Base-by-base conservation (phyloP, 202 grass and related monocot genomes). In the Schoenoplectus tabernaemontani region DNA sequence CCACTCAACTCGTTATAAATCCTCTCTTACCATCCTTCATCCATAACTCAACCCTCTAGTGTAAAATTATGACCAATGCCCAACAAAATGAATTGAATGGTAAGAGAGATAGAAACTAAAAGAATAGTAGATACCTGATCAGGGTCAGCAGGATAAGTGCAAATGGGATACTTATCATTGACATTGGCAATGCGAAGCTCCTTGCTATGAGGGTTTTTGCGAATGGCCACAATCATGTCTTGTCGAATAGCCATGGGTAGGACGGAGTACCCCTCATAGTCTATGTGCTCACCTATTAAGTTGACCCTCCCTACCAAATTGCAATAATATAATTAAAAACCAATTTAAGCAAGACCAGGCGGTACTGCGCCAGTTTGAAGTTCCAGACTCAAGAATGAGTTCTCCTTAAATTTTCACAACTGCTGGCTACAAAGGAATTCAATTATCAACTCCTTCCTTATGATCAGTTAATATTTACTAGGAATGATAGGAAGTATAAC, bases 171-270 rank as follows among this genome's bases (percentile, higher is more conserved):
- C 78, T 99, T 99, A 23, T 83, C 86, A 26, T 89, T 89, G 71
- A 96, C 96, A 84, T 96, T 99, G 77, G 91, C 90, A 78, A 99
- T 87, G 70, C 90, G 88, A 41, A 99, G 86, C 81, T 82, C 72
- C 58, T 82, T 84, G 54, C 71, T 75, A 16, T 69, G 78, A 16
- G 78, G 79, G 1, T 86, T 68, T 83, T 56, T 91, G 15, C 90
- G 43, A 63, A 99, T 93, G 68, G 96, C 96, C 44, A 99, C 92
- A 63, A 99, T 96, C 70, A 90, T 96, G 83, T 99, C 96, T 81
- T 99, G 96, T 54, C 96, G 88, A 81, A 96, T 99, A 64, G 96
- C 96, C 96, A 99, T 99, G 60, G 96, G 92, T 62, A 99, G 85
- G 77, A 99, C 96, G 17, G 96, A 93, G 85, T 99, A 96, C 3